These are phyloP conservation scores for Xylaria polymorpha DNA, from an alignment of 2,329 filamentous ascomycete species.

Conservation along the genomic window DNA sequence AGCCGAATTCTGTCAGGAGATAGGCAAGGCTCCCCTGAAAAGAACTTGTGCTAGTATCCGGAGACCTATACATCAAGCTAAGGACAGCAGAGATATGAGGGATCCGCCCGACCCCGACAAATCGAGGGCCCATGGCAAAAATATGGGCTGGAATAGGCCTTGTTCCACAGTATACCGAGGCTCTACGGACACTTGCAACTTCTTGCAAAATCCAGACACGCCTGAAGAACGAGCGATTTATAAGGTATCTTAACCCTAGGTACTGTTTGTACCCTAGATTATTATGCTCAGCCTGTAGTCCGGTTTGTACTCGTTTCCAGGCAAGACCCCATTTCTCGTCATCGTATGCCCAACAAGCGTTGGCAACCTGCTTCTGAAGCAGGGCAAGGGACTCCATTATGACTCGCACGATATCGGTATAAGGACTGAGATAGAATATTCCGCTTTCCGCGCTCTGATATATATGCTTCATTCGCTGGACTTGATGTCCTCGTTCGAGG, in stretches of 20 bases:
- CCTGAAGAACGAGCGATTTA: neutral
- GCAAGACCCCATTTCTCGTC: neutral
- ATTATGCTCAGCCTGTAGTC: neutral
- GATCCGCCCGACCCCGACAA: too few species aligned
- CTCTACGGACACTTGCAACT: slow-evolving; percentile 5
- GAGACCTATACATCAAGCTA: neutral
- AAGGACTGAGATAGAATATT: neutral
- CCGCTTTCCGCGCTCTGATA: slow-evolving; percentile 3
- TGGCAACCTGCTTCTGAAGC: neutral
- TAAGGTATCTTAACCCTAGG: neutral
- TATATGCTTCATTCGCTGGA: slow-evolving; percentile 8
- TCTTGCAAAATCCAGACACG: slow-evolving; percentile 16
- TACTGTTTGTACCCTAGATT: neutral
- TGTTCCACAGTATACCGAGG: neutral
- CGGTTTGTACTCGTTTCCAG: neutral
- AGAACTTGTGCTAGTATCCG: neutral
- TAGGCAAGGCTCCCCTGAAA: neutral
- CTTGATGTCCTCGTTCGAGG: slow-evolving; percentile 10
- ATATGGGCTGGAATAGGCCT: neutral
- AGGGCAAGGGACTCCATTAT: neutral
- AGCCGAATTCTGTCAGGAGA: neutral
- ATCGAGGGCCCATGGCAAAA: neutral
- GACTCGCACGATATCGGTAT: too few species aligned
- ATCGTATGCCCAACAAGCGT: neutral
- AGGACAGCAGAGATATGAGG: slow-evolving; percentile 4